Evolutionary conservation across 108 stramenopile genomes (phyloP).

Genomic region (Cyclostephanos invisitatus): DNA sequence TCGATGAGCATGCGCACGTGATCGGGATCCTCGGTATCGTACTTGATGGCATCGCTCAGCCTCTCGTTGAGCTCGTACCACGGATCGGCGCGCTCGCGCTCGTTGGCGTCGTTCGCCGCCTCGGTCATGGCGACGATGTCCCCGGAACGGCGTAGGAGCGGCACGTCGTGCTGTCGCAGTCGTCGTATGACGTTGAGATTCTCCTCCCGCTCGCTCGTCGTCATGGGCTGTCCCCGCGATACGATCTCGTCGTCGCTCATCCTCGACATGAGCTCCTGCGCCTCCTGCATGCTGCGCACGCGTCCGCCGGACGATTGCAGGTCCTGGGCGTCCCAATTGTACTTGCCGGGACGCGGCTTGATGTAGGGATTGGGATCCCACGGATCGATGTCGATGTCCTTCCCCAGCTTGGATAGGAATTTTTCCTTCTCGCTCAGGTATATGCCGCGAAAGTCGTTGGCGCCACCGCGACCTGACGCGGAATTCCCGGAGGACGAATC

Average conservation of each 20-base stretch:
- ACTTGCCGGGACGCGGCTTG: constrained; percentile 79
- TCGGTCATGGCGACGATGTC: constrained; percentile 56
- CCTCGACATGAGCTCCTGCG: background rate
- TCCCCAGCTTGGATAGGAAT: constrained; percentile 10
- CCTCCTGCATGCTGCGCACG: background rate
- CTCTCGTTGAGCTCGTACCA: constrained; percentile 87
- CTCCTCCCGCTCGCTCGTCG: constrained; percentile 66
- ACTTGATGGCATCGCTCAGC: constrained; percentile 74
- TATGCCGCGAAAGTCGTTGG: background rate
- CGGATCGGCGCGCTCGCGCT: constrained; percentile 59
- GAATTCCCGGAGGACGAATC: constrained; percentile 13
- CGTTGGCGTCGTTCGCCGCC: constrained; percentile 66
- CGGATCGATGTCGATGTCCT: constrained; percentile 53
- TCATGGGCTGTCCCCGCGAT: constrained; percentile 58
- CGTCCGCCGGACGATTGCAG: no score
- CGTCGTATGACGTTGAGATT: constrained; percentile 73
- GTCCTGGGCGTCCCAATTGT: constrained; percentile 33
- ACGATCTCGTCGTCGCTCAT: constrained; percentile 23
- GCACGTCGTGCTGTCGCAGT: constrained; percentile 60
- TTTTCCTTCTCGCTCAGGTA: constrained; percentile 4
- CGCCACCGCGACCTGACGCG: no score
- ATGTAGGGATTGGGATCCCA: constrained; percentile 81
- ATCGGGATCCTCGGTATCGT: constrained; percentile 57
- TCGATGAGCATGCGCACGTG: constrained; percentile 53
- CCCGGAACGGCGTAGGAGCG: constrained; percentile 51